A percentile compares a stretch with the other conserved stretches of the same genome.
Evolutionary conservation across 495 filamentous ascomycete species (phyloP).

Genomic region (Neurospora sp.): DNA sequence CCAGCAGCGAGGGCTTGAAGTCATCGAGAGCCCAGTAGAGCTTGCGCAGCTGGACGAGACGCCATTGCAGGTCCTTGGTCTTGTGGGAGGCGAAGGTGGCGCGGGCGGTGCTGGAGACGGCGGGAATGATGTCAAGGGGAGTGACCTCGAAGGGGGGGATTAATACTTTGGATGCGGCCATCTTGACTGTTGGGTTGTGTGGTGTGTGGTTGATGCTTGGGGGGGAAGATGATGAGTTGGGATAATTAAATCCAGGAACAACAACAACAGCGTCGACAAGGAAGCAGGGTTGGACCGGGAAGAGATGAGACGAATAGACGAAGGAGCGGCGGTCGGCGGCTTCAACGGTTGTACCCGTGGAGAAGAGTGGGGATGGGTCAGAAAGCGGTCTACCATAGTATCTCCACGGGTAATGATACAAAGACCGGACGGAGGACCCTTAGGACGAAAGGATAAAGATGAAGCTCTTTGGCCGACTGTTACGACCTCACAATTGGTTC

Average conservation of each 20-base stretch:
- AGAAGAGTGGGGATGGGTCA: not conserved
- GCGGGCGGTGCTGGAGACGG: constrained; percentile 45
- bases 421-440: not conserved
- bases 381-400: not conserved
- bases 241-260: not conserved
- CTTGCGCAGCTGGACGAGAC: constrained; percentile 76
- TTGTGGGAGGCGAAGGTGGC: constrained; percentile 64
- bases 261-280: not conserved
- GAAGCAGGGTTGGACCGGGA: not conserved
- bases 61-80: constrained; percentile 71
- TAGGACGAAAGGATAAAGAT: not conserved
- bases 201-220: not conserved
- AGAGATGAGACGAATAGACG: not conserved
- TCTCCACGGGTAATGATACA: not conserved
- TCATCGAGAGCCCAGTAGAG: constrained; percentile 88
- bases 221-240: not conserved
- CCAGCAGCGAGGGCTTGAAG: constrained; percentile 54
- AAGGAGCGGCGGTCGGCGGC: not conserved
- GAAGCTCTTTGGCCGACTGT: too few species aligned
- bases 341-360: not conserved
- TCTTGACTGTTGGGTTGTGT: constrained; percentile 5
- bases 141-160: constrained; percentile 56
- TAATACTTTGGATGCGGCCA: constrained; percentile 24
- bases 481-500: not conserved
- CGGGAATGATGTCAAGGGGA: constrained; percentile 53